Percentiles rank a stretch among this genome's conserved stretches.
phyloP scores from a whole-genome alignment of 768 basidiomycete genomes.

The Omphalotus guepiniiformis region DNA sequence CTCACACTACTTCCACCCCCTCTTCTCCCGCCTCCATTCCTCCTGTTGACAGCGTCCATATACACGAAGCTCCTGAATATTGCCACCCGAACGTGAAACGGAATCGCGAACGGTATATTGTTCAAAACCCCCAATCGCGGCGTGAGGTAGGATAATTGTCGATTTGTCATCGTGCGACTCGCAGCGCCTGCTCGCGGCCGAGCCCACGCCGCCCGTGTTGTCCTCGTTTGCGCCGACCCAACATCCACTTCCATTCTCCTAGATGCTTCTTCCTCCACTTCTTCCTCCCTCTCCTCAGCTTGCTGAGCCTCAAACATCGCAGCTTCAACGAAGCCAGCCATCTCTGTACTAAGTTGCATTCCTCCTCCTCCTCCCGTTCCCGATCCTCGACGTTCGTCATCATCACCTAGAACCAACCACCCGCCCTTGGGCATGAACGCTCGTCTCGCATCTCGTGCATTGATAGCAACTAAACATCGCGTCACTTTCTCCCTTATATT shows the following conservation, averaged over 20 bases:
- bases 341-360: slow-evolving; percentile 37
- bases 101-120: slow-evolving; percentile 94
- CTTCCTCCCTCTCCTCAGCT: slow-evolving; percentile 16
- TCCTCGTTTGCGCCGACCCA: too few species aligned
- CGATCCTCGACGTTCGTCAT: not conserved
- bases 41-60: not conserved
- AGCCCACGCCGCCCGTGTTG: too few species aligned
- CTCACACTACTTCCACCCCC: too few species aligned
- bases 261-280: not conserved
- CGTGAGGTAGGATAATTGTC: slow-evolving; percentile 69
- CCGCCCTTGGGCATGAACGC: slow-evolving; percentile 80
- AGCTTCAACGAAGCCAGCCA: slow-evolving; percentile 77
- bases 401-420: slow-evolving; percentile 68
- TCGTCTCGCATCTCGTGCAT: slow-evolving; percentile 83
- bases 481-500: slow-evolving; percentile 73
- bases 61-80: slow-evolving; percentile 84
- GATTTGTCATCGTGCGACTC: too few species aligned
- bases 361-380: not conserved
- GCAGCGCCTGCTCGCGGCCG: too few species aligned
- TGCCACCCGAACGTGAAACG: slow-evolving; percentile 85
- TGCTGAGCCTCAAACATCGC: slow-evolving; percentile 73
- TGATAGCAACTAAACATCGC: slow-evolving; percentile 72
- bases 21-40: not conserved
- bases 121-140: slow-evolving; percentile 89
- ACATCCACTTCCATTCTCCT: too few species aligned